Evolutionary conservation across 1,284 basidiomycete species (phyloP).

Genomic region (Cutaneotrichosporon mucoides): DNA sequence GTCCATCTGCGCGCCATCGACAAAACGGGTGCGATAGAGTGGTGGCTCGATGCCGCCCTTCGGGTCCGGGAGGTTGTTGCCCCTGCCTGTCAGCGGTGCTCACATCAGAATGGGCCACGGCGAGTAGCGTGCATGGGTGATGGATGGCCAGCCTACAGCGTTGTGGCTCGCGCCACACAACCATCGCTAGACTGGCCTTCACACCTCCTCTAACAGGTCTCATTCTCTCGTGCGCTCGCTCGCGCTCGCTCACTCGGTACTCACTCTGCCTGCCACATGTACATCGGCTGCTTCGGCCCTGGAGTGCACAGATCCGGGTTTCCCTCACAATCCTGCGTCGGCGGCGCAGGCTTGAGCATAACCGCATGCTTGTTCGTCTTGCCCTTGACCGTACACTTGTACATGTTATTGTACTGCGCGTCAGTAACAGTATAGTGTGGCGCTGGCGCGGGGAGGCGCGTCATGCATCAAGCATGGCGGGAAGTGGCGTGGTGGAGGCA

Average conservation of each 20-base stretch:
- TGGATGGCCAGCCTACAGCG: too few species aligned
- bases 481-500: too few species aligned
- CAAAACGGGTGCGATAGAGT: conserved; percentile 3
- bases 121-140: too few species aligned
- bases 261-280: conserved; percentile 10
- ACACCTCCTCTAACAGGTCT: too few species aligned
- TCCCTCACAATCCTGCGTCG: conserved; percentile 31
- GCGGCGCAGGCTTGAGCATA: conserved; percentile 50
- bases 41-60: neutral
- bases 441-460: too few species aligned
- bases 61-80: conserved; percentile 11
- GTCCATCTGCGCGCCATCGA: conserved; percentile 15
- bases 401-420: conserved; percentile 62
- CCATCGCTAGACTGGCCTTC: too few species aligned
- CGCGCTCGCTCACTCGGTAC: too few species aligned
- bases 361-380: conserved; percentile 1
- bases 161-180: too few species aligned
- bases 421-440: neutral
- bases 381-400: conserved; percentile 64
- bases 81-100: conserved; percentile 2
- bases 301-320: conserved; percentile 35
- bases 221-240: too few species aligned
- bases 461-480: neutral
- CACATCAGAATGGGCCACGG: neutral
- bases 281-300: conserved; percentile 26